Conservation (phyloP, 495 filamentous ascomycete species). For the Collariella sp. region DNA sequence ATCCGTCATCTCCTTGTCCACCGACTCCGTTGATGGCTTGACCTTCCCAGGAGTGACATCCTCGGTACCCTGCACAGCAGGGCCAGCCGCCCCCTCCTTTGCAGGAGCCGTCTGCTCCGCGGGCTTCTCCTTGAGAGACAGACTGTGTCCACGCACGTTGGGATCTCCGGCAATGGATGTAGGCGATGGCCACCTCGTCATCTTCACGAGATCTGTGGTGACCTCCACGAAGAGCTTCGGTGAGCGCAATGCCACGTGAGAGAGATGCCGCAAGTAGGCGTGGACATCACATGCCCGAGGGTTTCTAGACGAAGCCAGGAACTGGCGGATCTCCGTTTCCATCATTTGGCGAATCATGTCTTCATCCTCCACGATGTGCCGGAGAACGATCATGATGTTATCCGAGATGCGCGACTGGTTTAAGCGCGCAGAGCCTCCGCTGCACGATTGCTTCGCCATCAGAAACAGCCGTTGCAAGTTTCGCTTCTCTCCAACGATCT, state of each 20-base stretch:
- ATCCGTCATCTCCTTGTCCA: conserved; percentile 47
- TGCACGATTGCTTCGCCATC: conserved; percentile 86
- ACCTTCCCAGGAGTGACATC: conserved; percentile 44
- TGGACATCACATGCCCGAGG: conserved; percentile 58
- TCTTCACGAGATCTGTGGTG: conserved; percentile 75
- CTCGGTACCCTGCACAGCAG: conserved; percentile 48
- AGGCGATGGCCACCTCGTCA: conserved; percentile 49
- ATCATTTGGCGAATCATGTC: conserved; percentile 86
- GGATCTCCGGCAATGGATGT: not conserved
- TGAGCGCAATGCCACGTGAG: conserved; percentile 72
- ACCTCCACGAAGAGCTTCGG: conserved; percentile 86
- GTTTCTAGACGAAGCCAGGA: conserved; percentile 52
- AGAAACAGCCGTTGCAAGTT: conserved; percentile 86
- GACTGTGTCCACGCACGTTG: conserved; percentile 26
- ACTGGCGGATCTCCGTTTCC: conserved; percentile 75
- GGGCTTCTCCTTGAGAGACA: conserved; percentile 24
- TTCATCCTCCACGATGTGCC: conserved; percentile 92
- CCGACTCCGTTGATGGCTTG: conserved; percentile 44
- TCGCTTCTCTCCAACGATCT: conserved; percentile 70
- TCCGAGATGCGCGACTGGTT: conserved; percentile 51
- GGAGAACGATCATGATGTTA: conserved; percentile 72
- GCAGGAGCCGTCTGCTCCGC: conserved; percentile 26
- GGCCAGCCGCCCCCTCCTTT: conserved; percentile 34
- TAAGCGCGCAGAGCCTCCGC: conserved; percentile 62
- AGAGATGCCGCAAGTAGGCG: conserved; percentile 65